phyloP scores from a whole-genome alignment of 805 yeast species.

The Isabelozyma rhagii region DNA sequence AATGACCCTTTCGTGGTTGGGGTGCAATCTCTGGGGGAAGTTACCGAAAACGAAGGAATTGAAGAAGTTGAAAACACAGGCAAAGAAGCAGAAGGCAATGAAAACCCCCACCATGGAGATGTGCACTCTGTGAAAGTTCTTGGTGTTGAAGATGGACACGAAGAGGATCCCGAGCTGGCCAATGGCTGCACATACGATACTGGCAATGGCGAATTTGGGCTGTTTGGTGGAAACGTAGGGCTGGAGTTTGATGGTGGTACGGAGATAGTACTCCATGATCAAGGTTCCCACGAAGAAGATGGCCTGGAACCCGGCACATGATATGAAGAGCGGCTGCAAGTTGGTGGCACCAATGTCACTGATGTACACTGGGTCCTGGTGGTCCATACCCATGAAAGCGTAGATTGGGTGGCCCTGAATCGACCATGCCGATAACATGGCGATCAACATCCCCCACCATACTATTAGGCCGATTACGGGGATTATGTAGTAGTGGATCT shows the following conservation, averaged over 20 bases:
- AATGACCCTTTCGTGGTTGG: conserved; percentile 36
- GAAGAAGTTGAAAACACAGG: conserved; percentile 35
- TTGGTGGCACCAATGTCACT: conserved; percentile 88
- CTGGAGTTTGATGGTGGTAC: conserved; percentile 55
- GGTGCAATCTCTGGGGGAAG: conserved; percentile 32
- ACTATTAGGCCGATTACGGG: conserved; percentile 66
- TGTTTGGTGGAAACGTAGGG: conserved; percentile 47
- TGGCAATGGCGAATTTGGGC: conserved; percentile 39
- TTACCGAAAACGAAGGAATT: conserved; percentile 38
- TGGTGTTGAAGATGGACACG: conserved; percentile 71
- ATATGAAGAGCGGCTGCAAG: conserved; percentile 78
- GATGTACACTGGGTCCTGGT: conserved; percentile 61
- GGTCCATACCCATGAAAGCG: conserved; percentile 42
- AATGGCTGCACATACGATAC: conserved; percentile 43
- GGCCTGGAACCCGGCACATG: conserved; percentile 76
- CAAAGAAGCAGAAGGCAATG: conserved; percentile 60
- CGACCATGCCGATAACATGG: conserved; percentile 76
- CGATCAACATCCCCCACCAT: conserved; percentile 92
- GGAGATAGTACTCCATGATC: conserved; percentile 57
- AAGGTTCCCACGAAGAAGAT: conserved; percentile 65
- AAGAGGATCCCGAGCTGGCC: conserved; percentile 74
- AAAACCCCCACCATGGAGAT: conserved; percentile 70
- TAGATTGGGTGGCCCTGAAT: conserved; percentile 76
- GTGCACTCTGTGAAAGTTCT: conserved; percentile 56
- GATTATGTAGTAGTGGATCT: conserved; percentile 50